Base-by-base conservation (phyloP, 108 stramenopile species). In the Cyclotella atomus region DNA sequence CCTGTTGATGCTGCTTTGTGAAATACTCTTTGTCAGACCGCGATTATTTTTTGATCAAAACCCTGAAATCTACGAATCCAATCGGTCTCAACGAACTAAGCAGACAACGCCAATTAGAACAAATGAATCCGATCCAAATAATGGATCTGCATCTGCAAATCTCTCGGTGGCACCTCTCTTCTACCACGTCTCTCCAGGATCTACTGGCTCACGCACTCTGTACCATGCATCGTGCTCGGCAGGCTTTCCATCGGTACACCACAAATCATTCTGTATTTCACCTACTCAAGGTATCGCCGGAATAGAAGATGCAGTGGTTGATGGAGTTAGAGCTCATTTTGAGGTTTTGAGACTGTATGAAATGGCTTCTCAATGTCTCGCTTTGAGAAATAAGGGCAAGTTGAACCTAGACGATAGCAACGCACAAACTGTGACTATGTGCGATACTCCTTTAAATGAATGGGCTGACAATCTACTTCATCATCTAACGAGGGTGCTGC, bases 221-320 rank as follows among this genome's bases (percentile, higher is more conserved):
- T 73, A 73, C 47, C 79, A 80, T 56, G 79, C 79, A 9, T 49
- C 79, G 41, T 80, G 79, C 27, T 41, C 34, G 1, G 61, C 67
- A 2, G 79, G 79, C 0, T 73, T 73, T 36, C 79, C 79, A 69
- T 80, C 79, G 7, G 71, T 80, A 7, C 79, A 80, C 73, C 79
- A 80, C 71, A 80, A 80, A 73, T 80, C 79, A 45, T 80, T 80
- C 36, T 80, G 79, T 35, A 73, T 73, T 50, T 73, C 79, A 1
- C 52, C 27, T n/a, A 23, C 29, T 61, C 79, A 67, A 45, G 79
- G 79, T 28, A 73, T 80, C 0, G 33, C 50, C 17, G 61, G 60
- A 36, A 71, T 80, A 7, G 10, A 57, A 8, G 45, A 55, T 6
- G 47, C 29, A 35, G 71, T 80, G 6, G 79, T 80, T 20, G 46